Evolutionary conservation across 495 filamentous ascomycete genomes (phyloP).

Genomic region (Neurospora hispaniola): DNA sequence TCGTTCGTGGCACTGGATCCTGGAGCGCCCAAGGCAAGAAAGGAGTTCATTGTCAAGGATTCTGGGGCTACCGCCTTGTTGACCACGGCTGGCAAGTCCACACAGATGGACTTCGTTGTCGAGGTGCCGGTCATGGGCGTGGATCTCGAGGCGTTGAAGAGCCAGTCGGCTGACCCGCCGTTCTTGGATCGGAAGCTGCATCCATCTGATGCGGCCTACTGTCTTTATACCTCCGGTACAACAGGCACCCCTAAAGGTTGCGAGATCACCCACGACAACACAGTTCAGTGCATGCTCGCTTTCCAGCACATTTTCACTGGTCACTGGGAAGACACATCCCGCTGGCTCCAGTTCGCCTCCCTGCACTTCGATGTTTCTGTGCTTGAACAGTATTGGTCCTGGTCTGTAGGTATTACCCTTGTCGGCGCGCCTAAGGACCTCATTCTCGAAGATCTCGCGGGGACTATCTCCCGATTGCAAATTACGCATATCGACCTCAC

Average conservation of each 20-base stretch:
- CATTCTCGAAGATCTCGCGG: conserved; percentile 64
- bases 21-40: conserved; percentile 47
- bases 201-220: conserved; percentile 51
- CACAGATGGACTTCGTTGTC: conserved; percentile 19
- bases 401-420: conserved; percentile 73
- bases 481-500: conserved; percentile 86
- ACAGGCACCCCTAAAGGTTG: conserved; percentile 75
- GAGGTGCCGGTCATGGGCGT: conserved; percentile 30
- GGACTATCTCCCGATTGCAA: conserved; percentile 52
- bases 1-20: conserved; percentile 70
- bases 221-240: conserved; percentile 73
- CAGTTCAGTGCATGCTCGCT: conserved; percentile 64
- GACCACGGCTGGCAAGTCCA: conserved; percentile 20
- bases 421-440: conserved; percentile 68
- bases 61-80: conserved; percentile 45
- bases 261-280: conserved; percentile 62
- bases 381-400: conserved; percentile 81
- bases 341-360: conserved; percentile 80
- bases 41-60: conserved; percentile 56
- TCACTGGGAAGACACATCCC: conserved; percentile 57
- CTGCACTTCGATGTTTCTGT: conserved; percentile 86
- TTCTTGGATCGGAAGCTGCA: conserved; percentile 16
- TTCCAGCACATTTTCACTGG: conserved; percentile 58
- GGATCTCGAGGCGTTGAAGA: conserved; percentile 19
- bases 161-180: conserved; percentile 13